Evolutionary conservation across 169 alveolate genomes (phyloP).

Genomic region (Plasmodium falciparum): DNA sequence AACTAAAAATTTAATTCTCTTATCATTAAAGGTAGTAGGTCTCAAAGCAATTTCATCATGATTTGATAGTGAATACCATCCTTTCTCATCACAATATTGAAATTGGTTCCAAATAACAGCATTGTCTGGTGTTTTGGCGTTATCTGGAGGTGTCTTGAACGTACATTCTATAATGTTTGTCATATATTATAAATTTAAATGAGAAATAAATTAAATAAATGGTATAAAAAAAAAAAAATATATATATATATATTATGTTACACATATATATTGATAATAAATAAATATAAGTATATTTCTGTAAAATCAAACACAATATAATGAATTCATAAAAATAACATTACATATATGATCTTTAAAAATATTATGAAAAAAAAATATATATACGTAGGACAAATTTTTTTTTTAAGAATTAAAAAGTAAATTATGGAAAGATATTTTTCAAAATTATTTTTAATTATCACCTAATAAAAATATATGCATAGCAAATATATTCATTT

Average conservation of each 20-base stretch:
- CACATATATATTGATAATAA: not conserved
- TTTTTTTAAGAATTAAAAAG: not conserved
- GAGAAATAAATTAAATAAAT: constrained; percentile 9
- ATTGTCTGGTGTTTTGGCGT: constrained; percentile 59
- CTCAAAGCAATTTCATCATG: constrained; percentile 78
- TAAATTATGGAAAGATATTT: not conserved
- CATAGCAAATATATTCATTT: not conserved
- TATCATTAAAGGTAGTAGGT: constrained; percentile 81
- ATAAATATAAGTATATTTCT: constrained; percentile 2
- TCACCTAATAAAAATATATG: not conserved
- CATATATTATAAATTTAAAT: constrained; percentile 10
- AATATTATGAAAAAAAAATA: constrained; percentile 2
- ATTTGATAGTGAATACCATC: constrained; percentile 84
- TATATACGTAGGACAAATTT: not conserved
- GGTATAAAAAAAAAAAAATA: not conserved
- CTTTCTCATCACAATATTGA: constrained; percentile 77
- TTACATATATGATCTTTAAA: not conserved
- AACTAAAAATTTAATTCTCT: constrained; percentile 80
- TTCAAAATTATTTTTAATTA: not conserved
- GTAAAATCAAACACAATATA: not conserved
- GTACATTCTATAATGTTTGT: constrained; percentile 75
- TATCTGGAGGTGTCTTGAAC: constrained; percentile 61
- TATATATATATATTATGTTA: constrained; percentile 3
- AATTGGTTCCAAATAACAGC: constrained; percentile 74
- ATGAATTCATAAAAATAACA: not conserved